Evolutionary conservation across 2,329 filamentous ascomycete genomes (phyloP).

Genomic region (Blastomyces gilchristii): DNA sequence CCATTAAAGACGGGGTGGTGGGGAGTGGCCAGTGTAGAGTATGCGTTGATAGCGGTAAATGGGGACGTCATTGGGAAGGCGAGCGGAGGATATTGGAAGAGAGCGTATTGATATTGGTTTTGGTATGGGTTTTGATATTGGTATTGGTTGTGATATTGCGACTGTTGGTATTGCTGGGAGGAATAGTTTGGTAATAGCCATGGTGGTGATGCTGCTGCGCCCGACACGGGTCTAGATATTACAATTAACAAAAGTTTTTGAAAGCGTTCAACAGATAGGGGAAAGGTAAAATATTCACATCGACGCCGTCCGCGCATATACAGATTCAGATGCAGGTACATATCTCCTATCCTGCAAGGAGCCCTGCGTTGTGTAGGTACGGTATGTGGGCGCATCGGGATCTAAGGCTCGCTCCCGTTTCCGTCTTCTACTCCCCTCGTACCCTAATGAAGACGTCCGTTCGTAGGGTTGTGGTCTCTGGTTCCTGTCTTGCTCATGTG

Average conservation of each 20-base stretch:
- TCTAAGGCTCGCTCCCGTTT: not conserved
- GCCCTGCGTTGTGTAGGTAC: not conserved
- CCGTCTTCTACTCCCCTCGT: not conserved
- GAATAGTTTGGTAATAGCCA: not conserved
- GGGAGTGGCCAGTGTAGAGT: not conserved
- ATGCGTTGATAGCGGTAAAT: constrained; percentile 7
- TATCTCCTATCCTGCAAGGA: not conserved
- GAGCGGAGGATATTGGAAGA: not conserved
- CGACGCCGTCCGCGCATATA: not conserved
- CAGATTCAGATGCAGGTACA: not conserved
- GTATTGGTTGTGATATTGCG: not conserved
- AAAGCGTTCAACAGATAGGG: not conserved
- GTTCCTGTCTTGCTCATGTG: not conserved
- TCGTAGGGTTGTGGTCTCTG: not conserved
- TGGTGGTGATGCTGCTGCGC: not conserved
- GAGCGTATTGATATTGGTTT: not conserved
- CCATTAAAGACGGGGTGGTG: not conserved
- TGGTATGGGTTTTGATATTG: not conserved
- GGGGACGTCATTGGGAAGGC: not conserved
- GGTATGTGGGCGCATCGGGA: not conserved
- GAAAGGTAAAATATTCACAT: not conserved
- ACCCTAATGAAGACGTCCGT: not conserved
- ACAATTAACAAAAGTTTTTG: not conserved
- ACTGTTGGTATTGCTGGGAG: not conserved
- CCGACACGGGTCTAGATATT: not conserved